These are phyloP conservation scores for Trametes gibbosa DNA, from an alignment of 768 basidiomycete species.

Conservation along the genomic window DNA sequence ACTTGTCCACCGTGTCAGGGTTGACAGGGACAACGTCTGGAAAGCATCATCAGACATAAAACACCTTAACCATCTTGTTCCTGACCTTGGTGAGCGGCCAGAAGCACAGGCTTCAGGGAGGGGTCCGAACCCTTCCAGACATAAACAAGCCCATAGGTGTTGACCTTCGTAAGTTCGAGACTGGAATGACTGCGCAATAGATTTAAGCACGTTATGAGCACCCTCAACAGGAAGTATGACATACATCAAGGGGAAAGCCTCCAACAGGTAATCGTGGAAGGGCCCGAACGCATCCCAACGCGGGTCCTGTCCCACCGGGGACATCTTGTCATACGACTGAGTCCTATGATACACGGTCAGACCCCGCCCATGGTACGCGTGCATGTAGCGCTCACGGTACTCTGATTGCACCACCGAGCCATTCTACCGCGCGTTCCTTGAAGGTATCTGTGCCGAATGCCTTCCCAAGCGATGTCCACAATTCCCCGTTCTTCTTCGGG, in stretches of 20 bases:
- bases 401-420: constrained; percentile 24
- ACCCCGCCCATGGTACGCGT: background rate
- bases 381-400: constrained; percentile 35
- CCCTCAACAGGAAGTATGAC: constrained; percentile 11
- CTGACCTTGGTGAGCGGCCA: constrained; percentile 51
- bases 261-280: constrained; percentile 41
- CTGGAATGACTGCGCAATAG: constrained; percentile 40
- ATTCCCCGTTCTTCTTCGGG: constrained; percentile 33
- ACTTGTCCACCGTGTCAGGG: constrained; percentile 41
- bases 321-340: constrained; percentile 50
- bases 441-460: constrained; percentile 36
- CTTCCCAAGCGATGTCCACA: constrained; percentile 34
- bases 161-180: constrained; percentile 53
- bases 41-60: background rate
- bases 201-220: too few species aligned
- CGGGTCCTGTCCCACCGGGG: constrained; percentile 44
- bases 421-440: constrained; percentile 25
- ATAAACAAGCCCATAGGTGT: constrained; percentile 61
- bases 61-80: background rate
- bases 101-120: constrained; percentile 51
- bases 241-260: constrained; percentile 62
- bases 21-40: constrained; percentile 52
- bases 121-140: constrained; percentile 54
- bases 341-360: constrained; percentile 34
- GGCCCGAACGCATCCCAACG: constrained; percentile 40